Evolutionary conservation across 768 basidiomycete species (phyloP).

Genomic region (Cystobasidium ongulense): DNA sequence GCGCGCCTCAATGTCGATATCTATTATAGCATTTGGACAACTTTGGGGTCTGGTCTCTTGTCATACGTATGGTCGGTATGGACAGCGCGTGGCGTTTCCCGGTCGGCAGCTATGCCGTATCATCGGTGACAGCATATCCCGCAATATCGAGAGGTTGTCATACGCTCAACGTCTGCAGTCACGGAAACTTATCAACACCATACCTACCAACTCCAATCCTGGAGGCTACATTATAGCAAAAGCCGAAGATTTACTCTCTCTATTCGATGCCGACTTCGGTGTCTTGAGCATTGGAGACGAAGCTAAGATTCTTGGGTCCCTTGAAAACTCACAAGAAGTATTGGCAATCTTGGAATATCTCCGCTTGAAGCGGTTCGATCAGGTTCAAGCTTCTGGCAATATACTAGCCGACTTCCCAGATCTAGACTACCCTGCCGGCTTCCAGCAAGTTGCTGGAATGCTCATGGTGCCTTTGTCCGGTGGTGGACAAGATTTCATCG

Average conservation of each 20-base stretch:
- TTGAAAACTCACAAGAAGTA: constrained; percentile 66
- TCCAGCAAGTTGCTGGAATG: constrained; percentile 63
- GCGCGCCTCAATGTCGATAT: constrained; percentile 75
- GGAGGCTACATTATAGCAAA: constrained; percentile 62
- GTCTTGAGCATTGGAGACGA: constrained; percentile 52
- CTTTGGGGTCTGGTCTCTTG: constrained; percentile 73
- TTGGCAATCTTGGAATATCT: constrained; percentile 72
- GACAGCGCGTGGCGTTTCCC: constrained; percentile 79
- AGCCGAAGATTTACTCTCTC: constrained; percentile 64
- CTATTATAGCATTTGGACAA: constrained; percentile 67
- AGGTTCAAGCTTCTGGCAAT: constrained; percentile 62
- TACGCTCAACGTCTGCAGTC: constrained; percentile 68
- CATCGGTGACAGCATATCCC: constrained; percentile 67
- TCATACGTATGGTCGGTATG: constrained; percentile 64
- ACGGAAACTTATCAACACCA: constrained; percentile 67
- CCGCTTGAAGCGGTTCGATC: constrained; percentile 63
- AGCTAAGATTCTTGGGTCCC: constrained; percentile 64
- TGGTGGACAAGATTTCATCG: constrained; percentile 70
- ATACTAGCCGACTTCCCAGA: constrained; percentile 66
- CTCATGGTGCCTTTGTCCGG: constrained; percentile 67
- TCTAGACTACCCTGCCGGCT: constrained; percentile 54
- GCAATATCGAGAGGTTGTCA: constrained; percentile 68
- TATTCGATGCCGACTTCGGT: constrained; percentile 73
- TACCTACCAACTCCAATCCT: constrained; percentile 60
- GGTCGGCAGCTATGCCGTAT: constrained; percentile 73